phyloP scores from a whole-genome alignment of 805 yeast species.

The Lipomyces yamanashiensis region DNA sequence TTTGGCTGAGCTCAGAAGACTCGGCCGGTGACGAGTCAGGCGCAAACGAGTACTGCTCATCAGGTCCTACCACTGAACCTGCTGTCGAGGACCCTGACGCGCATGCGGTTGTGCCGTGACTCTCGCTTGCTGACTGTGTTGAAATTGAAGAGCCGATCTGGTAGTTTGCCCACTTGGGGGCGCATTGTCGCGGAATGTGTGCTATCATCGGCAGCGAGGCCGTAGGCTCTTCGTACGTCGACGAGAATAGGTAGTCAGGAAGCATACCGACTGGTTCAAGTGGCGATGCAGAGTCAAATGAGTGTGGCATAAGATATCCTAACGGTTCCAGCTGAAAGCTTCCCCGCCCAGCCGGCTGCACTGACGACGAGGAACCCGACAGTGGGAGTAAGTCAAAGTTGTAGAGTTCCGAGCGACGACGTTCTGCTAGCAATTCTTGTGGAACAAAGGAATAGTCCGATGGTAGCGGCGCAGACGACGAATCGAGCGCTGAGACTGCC shows the following conservation, averaged over 20 bases:
- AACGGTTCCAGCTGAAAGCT: background rate
- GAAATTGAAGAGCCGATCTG: background rate
- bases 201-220: background rate
- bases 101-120: background rate
- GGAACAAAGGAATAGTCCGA: conserved; percentile 4
- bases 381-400: background rate
- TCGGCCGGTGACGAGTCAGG: too few species aligned
- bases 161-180: conserved; percentile 17
- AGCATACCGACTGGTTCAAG: conserved; percentile 9
- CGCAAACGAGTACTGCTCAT: too few species aligned
- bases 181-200: conserved; percentile 9
- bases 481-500: conserved; percentile 12
- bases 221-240: conserved; percentile 5
- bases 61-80: too few species aligned
- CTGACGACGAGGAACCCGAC: too few species aligned
- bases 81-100: too few species aligned
- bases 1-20: too few species aligned
- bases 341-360: background rate
- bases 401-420: conserved; percentile 18
- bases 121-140: background rate
- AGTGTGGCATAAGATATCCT: background rate
- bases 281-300: conserved; percentile 1
- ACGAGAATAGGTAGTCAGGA: conserved; percentile 7
- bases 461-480: conserved; percentile 12
- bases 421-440: conserved; percentile 14